phyloP scores from a whole-genome alignment of 2,329 filamentous ascomycete genomes.

The Colletotrichum phormii region DNA sequence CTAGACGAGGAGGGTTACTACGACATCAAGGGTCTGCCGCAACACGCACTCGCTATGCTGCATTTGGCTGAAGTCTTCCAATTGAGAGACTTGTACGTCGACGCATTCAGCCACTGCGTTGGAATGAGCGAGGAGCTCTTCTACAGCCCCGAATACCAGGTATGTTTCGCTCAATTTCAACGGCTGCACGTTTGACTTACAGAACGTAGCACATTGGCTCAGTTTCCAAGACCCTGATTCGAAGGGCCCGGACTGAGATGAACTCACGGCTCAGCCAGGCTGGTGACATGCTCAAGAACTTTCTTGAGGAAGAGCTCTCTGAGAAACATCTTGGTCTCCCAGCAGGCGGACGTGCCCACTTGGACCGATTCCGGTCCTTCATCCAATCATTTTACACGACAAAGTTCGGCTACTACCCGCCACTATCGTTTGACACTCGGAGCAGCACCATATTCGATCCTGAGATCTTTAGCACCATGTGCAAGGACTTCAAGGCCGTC shows the following conservation, averaged over 20 bases:
- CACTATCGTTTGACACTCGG: conserved; percentile 55
- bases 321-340: conserved; percentile 74
- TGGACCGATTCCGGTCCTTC: conserved; percentile 79
- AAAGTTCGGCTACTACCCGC: conserved; percentile 80
- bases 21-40: conserved; percentile 72
- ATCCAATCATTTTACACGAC: conserved; percentile 74
- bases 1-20: conserved; percentile 77
- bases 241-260: conserved; percentile 72
- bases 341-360: conserved; percentile 70
- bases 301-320: conserved; percentile 78
- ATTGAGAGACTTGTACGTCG: conserved; percentile 73
- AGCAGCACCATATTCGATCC: conserved; percentile 64
- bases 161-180: conserved; percentile 49
- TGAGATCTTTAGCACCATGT: conserved; percentile 70
- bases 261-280: conserved; percentile 70
- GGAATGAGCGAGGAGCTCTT: conserved; percentile 77
- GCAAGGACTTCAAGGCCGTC: conserved; percentile 75
- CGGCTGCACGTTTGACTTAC: conserved; percentile 39
- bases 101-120: conserved; percentile 82
- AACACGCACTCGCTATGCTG: conserved; percentile 76
- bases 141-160: conserved; percentile 69
- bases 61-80: conserved; percentile 75
- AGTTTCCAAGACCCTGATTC: conserved; percentile 73
- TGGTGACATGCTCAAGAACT: conserved; percentile 69
- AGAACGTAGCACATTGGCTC: conserved; percentile 57